Conservation (phyloP, 495 filamentous ascomycete genomes). For the Sporormia fimetaria region DNA sequence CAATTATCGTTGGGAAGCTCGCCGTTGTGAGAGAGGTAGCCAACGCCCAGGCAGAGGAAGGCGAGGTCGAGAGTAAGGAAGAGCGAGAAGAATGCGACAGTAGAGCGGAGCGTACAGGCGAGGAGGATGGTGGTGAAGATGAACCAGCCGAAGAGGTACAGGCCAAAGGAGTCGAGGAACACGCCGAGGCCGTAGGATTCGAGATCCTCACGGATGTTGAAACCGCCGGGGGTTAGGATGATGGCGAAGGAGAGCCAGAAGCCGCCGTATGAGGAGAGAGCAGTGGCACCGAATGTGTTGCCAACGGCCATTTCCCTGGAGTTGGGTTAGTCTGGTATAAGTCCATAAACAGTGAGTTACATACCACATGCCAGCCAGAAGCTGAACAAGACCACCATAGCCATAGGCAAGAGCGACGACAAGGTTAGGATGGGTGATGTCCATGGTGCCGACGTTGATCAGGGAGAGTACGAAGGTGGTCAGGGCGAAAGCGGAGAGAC, state of each 20-base stretch:
- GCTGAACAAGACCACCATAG: constrained; percentile 68
- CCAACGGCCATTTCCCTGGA: constrained; percentile 94
- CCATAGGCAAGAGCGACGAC: constrained; percentile 36
- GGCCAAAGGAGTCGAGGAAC: constrained; percentile 61
- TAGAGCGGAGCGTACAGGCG: constrained; percentile 82
- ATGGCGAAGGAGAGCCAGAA: constrained; percentile 95
- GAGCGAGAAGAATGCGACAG: constrained; percentile 88
- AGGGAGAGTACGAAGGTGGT: constrained; percentile 87
- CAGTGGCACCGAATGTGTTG: constrained; percentile 94
- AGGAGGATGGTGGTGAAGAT: constrained; percentile 90
- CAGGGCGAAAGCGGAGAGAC: constrained; percentile 71
- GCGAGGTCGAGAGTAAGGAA: constrained; percentile 91
- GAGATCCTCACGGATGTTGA: constrained; percentile 43
- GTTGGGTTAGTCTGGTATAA: not conserved
- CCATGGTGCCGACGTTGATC: constrained; percentile 64
- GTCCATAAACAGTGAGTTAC: constrained; percentile 31
- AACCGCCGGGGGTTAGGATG: constrained; percentile 71
- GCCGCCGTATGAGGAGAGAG: constrained; percentile 90
- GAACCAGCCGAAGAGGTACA: constrained; percentile 92
- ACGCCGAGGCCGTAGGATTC: constrained; percentile 35
- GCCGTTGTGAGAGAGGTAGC: constrained; percentile 47
- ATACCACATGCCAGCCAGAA: constrained; percentile 96
- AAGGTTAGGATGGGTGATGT: constrained; percentile 35
- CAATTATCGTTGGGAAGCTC: constrained; percentile 41
- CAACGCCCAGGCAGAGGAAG: constrained; percentile 77